phyloP scores from a whole-genome alignment of 768 basidiomycete genomes.

The Hypsizygus marmoreus region DNA sequence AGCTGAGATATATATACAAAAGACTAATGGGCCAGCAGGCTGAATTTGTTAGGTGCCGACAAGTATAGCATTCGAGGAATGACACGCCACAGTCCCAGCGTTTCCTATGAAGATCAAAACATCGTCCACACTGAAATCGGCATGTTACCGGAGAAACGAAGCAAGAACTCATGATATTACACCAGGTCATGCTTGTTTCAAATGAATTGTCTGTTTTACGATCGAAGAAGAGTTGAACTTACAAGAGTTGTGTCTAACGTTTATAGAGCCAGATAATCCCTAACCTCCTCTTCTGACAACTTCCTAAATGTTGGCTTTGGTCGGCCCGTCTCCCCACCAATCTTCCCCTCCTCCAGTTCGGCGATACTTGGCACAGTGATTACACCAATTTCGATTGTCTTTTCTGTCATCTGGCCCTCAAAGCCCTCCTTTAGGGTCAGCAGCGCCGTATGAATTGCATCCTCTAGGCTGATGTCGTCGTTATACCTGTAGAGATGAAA shows the following conservation, averaged over 20 bases:
- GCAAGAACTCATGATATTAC: too few relatives aligned
- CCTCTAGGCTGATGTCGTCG: conserved; percentile 98
- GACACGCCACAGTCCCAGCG: too few relatives aligned
- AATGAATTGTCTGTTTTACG: conserved; percentile 6
- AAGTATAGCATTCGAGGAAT: too few relatives aligned
- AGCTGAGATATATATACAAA: too few relatives aligned
- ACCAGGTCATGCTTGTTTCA: too few relatives aligned
- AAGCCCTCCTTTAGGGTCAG: conserved; percentile 98
- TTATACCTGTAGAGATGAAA: conserved; percentile 72
- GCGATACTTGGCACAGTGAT: conserved; percentile 82
- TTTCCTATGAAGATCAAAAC: too few relatives aligned
- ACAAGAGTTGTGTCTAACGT: too few relatives aligned
- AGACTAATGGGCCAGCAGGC: too few relatives aligned
- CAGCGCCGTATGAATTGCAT: conserved; percentile 98
- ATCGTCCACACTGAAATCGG: too few relatives aligned
- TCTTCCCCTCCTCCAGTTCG: conserved; percentile 70
- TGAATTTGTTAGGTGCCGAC: too few relatives aligned
- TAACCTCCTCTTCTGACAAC: conserved; percentile 93
- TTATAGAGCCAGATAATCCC: conserved; percentile 92
- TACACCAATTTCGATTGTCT: conserved; percentile 98
- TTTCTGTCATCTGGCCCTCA: conserved; percentile 99
- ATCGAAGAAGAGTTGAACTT: conserved; percentile 21
- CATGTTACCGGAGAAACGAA: background rate
- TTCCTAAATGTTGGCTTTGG: conserved; percentile 92
- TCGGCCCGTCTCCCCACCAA: conserved; percentile 66